These are phyloP conservation scores for Pseudotsuga menziesii DNA, from an alignment of 75 land plant genomes.

Conservation along the genomic window DNA sequence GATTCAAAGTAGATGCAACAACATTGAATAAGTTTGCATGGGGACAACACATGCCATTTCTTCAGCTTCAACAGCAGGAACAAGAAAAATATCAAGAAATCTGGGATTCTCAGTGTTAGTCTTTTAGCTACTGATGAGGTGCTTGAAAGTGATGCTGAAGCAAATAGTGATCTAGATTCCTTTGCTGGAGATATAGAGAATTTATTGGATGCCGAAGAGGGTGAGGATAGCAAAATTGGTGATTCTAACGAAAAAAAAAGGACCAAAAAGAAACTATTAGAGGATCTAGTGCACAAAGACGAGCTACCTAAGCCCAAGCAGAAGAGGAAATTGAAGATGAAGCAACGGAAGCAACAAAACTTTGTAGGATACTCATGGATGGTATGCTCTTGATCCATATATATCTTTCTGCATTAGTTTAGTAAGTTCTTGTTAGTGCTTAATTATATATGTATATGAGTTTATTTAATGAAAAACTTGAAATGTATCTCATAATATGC, in stretches of 20 bases:
- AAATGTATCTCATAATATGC: too few relatives aligned
- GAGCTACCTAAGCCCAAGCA: conserved; percentile 49
- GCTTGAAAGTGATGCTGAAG: conserved; percentile 85
- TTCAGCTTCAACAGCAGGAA: conserved; percentile 94
- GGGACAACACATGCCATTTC: conserved; percentile 94
- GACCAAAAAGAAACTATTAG: conserved; percentile 55
- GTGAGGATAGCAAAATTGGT: conserved; percentile 60
- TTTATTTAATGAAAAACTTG: too few relatives aligned
- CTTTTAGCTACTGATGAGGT: conserved; percentile 75
- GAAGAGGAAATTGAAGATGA: conserved; percentile 99
- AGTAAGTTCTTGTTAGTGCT: conserved; percentile 34
- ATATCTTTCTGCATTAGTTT: too few relatives aligned
- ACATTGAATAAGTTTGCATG: conserved; percentile 91
- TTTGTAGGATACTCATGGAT: conserved; percentile 88
- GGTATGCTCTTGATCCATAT: conserved; percentile 33
- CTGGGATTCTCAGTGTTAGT: conserved; percentile 95
- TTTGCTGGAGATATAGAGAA: conserved; percentile 99
- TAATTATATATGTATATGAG: background rate
- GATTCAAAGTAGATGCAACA: conserved; percentile 71
- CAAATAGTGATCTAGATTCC: conserved; percentile 93
- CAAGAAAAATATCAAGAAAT: conserved; percentile 98
- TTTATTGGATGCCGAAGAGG: conserved; percentile 94
- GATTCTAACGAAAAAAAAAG: conserved; percentile 41
- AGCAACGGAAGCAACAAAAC: conserved; percentile 88
- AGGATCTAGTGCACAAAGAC: conserved; percentile 81